Conservation (phyloP, 495 filamentous ascomycete species). For the Aspergillus ellipticus region DNA sequence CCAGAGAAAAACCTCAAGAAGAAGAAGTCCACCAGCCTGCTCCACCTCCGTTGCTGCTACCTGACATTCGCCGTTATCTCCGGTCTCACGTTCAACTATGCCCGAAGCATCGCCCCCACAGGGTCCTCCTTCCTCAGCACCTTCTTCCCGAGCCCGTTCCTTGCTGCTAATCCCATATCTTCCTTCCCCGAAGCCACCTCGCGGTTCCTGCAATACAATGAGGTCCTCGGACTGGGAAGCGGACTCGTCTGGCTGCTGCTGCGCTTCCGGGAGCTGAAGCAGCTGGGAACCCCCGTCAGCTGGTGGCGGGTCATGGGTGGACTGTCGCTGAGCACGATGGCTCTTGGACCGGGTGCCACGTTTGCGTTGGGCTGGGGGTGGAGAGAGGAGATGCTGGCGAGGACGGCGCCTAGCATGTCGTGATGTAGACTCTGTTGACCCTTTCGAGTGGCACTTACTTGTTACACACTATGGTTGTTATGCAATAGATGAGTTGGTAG, state of each 20-base stretch:
- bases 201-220: constrained; percentile 16
- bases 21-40: too few species aligned
- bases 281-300: constrained; percentile 3
- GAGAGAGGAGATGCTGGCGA: constrained; percentile 24
- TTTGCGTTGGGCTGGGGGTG: constrained; percentile 20
- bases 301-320: constrained; percentile 9
- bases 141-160: background rate
- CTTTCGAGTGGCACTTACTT: too few species aligned
- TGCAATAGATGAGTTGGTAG: too few species aligned
- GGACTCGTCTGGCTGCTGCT: constrained; percentile 15
- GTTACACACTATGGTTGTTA: too few species aligned
- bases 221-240: constrained; percentile 12
- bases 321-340: background rate
- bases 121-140: constrained; percentile 2
- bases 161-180: background rate
- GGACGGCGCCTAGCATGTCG: too few species aligned
- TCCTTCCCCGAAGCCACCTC: constrained; percentile 14
- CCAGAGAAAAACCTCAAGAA: background rate
- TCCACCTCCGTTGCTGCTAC: constrained; percentile 3
- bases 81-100: constrained; percentile 8
- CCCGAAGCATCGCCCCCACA: background rate
- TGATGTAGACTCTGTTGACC: background rate
- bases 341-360: constrained; percentile 18
- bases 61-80: constrained; percentile 6
- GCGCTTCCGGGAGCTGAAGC: constrained; percentile 15